A percentile compares a stretch with the other conserved stretches of the same genome.
These are phyloP conservation scores for Macrolepiota dolichaula DNA, from an alignment of 768 basidiomycete genomes.

Conservation along the genomic window DNA sequence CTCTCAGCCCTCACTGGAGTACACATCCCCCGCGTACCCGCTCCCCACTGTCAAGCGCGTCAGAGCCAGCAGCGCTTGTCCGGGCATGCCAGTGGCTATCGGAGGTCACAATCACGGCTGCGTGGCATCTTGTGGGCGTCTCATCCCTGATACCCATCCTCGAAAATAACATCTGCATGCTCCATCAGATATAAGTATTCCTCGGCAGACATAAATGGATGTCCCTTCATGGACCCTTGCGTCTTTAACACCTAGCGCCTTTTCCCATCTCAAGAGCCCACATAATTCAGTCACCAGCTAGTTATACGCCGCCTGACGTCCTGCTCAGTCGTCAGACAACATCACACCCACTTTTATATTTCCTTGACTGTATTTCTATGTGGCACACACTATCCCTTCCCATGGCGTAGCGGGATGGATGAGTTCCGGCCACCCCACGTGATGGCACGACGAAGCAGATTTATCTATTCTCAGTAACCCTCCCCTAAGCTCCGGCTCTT, in stretches of 20 bases:
- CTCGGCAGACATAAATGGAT: not conserved
- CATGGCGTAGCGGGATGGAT: not conserved
- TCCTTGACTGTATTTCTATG: not conserved
- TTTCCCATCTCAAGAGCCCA: not conserved
- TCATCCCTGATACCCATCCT: not conserved
- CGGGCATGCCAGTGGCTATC: not conserved
- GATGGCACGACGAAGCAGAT: conserved; percentile 7
- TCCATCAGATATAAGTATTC: not conserved
- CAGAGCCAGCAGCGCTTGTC: not conserved
- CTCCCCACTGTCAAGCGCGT: not conserved
- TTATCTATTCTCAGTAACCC: conserved; percentile 1
- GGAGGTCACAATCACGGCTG: not conserved
- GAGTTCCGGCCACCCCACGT: not conserved
- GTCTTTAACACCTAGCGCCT: not conserved
- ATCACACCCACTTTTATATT: not conserved
- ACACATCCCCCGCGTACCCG: not conserved
- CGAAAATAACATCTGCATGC: not conserved
- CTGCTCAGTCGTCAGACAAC: not conserved
- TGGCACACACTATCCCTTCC: not conserved
- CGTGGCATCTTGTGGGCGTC: not conserved
- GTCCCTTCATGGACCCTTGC: not conserved
- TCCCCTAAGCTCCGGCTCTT: conserved; percentile 4
- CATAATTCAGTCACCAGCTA: not conserved
- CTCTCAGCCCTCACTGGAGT: not conserved
- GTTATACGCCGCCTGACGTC: not conserved